Conservation (phyloP, 1,284 basidiomycete genomes). For the Chalciporus sp. region DNA sequence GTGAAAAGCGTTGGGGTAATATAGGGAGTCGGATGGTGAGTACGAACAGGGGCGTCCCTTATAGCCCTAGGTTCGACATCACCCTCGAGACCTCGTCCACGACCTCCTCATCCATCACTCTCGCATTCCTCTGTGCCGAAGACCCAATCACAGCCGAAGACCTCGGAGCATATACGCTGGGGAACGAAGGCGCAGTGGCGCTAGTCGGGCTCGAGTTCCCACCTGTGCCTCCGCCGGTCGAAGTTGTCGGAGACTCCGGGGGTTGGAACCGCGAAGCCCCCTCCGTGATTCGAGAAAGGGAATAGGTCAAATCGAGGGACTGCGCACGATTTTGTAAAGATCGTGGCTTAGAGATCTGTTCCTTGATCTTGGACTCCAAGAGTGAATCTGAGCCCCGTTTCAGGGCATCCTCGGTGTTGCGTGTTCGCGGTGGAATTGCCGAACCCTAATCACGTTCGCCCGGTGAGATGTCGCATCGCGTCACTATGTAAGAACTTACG, state of each 20-base stretch:
- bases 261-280: slow-evolving; percentile 58
- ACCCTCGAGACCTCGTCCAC: slow-evolving; percentile 76
- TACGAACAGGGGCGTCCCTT: slow-evolving; percentile 32
- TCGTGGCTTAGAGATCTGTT: slow-evolving; percentile 72
- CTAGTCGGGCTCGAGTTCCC: slow-evolving; percentile 75
- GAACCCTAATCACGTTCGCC: slow-evolving; percentile 49
- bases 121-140: slow-evolving; percentile 47
- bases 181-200: slow-evolving; percentile 75
- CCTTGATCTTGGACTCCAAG: slow-evolving; percentile 84
- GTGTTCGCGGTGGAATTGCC: slow-evolving; percentile 62
- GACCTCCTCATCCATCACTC: slow-evolving; percentile 58
- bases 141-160: slow-evolving; percentile 50
- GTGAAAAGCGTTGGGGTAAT: slow-evolving; percentile 7
- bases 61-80: slow-evolving; percentile 77
- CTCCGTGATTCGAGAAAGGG: slow-evolving; percentile 75
- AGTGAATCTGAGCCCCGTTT: slow-evolving; percentile 88
- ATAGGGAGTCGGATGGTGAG: slow-evolving; percentile 6
- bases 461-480: slow-evolving; percentile 21
- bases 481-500: slow-evolving; percentile 44
- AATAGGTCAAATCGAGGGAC: slow-evolving; percentile 78
- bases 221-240: slow-evolving; percentile 64
- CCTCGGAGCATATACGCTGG: slow-evolving; percentile 75
- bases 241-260: slow-evolving; percentile 77
- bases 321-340: slow-evolving; percentile 79
- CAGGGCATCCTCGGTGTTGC: slow-evolving; percentile 70